Conservation (phyloP, 805 yeast genomes). For the Cyberlindnera maclurae region DNA sequence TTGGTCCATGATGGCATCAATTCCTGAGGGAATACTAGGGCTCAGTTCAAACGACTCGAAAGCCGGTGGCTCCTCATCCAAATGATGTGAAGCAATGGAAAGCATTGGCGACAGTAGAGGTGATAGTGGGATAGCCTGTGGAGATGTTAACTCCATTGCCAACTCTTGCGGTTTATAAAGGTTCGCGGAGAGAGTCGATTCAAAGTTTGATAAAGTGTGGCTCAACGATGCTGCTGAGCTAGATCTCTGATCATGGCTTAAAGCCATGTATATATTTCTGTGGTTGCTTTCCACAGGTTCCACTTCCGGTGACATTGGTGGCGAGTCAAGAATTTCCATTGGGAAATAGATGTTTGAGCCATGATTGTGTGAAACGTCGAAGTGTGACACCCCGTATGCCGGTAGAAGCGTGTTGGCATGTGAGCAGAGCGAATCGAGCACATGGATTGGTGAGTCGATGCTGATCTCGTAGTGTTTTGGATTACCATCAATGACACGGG, state of each 20-base stretch:
- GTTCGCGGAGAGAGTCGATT: slow-evolving; percentile 35
- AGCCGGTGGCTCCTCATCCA: slow-evolving; percentile 48
- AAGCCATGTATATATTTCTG: slow-evolving; percentile 13
- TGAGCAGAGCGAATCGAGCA: slow-evolving; percentile 68
- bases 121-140: slow-evolving; percentile 59
- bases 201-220: slow-evolving; percentile 24
- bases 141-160: slow-evolving; percentile 42
- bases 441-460: slow-evolving; percentile 90
- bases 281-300: slow-evolving; percentile 34
- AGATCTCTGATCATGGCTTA: slow-evolving; percentile 14
- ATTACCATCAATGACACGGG: slow-evolving; percentile 57
- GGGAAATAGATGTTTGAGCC: slow-evolving; percentile 35
- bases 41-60: slow-evolving; percentile 29
- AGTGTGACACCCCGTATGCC: slow-evolving; percentile 42
- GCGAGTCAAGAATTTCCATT: slow-evolving; percentile 31
- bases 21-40: slow-evolving; percentile 5
- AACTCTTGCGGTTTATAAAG: slow-evolving; percentile 48
- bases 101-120: slow-evolving; percentile 38
- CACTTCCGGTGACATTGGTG: slow-evolving; percentile 51
- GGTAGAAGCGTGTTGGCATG: slow-evolving; percentile 77
- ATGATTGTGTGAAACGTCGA: slow-evolving; percentile 14
- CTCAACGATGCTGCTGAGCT: slow-evolving; percentile 30
- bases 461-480: slow-evolving; percentile 90
- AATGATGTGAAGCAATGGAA: slow-evolving; percentile 40
- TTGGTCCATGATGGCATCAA: slow-evolving; percentile 15